Evolutionary conservation across 2,329 filamentous ascomycete genomes (phyloP), one percentile per base, ranked within the genome.

Genomic region (Alternaria atra): DNA sequence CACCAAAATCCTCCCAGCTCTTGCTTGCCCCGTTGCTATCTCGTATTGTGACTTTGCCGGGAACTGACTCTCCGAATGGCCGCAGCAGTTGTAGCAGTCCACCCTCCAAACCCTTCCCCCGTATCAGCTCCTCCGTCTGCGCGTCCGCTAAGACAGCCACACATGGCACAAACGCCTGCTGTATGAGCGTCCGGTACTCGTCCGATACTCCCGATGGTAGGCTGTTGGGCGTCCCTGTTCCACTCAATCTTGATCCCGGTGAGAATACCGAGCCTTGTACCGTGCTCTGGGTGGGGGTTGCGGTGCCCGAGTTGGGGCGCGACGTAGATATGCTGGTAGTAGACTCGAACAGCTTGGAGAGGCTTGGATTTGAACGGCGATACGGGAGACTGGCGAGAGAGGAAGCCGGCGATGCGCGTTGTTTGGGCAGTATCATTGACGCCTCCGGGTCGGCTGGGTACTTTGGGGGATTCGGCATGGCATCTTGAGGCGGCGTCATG

Each of bases 21-120:
- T 89, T 89, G 75, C 93, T 94, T 43, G 90, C 87, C 8, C 95
- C 94, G 68, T 92, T 89, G 74, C 94, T 97, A 79, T 99, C 95
- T 70, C 95, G 85, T 56, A 98, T 90, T 4, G 91, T 91, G 52
- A 99, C 90, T 73, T 95, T 97, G 30, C 95, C 95, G 51, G 90
- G 87, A 0, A 98, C 86, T 15, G 85, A 87, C 80, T 99, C 95
- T 30, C 95, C 95, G 81, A 97, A 99, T 0, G 95, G 94, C 52
- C 94, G 85, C 57, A 99, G 81, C 25, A 99, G 82, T 77, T 97
- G 91, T 83, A 93, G 90, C 50, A 99, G 84, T 0, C 94, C 94
- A 44, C 89, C 86, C 39, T 87, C 83, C 67, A 98, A 92, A 0
- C 96, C 96, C 80, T 99, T 99, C 65, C 91, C 89, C 60, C 84